Base-by-base conservation (phyloP, 73 alveolate genomes). In the Paramecium sonneborni region DNA sequence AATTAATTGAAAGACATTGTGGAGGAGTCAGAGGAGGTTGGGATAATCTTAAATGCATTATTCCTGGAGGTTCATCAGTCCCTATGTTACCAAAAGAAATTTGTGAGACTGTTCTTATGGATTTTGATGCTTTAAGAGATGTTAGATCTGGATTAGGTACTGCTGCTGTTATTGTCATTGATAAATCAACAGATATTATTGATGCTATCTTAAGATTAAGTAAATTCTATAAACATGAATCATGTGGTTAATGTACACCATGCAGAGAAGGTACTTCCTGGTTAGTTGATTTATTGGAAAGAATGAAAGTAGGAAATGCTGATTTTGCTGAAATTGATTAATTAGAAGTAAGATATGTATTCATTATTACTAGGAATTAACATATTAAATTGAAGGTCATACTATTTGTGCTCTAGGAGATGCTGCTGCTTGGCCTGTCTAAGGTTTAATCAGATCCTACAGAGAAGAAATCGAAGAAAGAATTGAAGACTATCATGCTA, bases 351-450 rank as follows among this genome's bases (percentile, higher is more conserved):
- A 11, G 20, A 15, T 37, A 0, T 6, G 37, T 38, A 12, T 23
- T 12, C 10, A 15, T 20, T 15, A 7, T 11, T 41, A 5, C 15
- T 3, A 88, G 93, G 96, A 96, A 92, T 90, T 96, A 3, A 96
- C 99, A 8, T 93, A 76, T 72, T 95, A 96, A 94, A 96, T 96
- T 68, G 99, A 96, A 95, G 97, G 97, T 41, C 99, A 96, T 85
- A 96, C 99, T 6, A 96, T 96, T 90, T 96, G 99, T 70, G 99
- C 99, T 12, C 85, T 96, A 26, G 99, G 99, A 38, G 99, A 96
- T 93, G 99, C 99, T 18, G 99, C 99, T 43, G 99, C 99, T 9
- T 96, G 99, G 99, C 99, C 99, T 20, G 97, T 96, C 15, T 95
- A 96, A 93, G 99, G 99, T 43, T 85, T 96, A 32, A 96, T 96